Evolutionary conservation across 1,284 basidiomycete species (phyloP), one percentile per base, ranked within the genome.

Genomic region (Ceratobasidium sp.): DNA sequence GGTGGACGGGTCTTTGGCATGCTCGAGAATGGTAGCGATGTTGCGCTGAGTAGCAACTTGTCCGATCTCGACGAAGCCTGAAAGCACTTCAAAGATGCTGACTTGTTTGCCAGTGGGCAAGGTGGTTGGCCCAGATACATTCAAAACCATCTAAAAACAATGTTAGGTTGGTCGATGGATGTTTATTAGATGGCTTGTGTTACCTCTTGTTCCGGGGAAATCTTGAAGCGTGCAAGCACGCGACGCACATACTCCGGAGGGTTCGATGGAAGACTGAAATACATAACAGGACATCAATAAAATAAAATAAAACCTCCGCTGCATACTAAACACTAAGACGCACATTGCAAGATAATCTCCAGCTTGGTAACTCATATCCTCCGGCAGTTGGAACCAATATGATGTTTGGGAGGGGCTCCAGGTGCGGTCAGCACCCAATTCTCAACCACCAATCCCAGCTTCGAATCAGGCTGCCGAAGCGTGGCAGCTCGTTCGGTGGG

Each of bases 1-100:
- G 22, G 47, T 62, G 66, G 76, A 36, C 76, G 64, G 45, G 22
- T 76, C 78, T 44, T 75, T 71, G 11, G 69, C 56, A 45, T 69
- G 51, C 17, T 77, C 75, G 27, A 67, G 64, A 22, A 79, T 74
- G 22, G 63, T 71, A 53, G 77, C 73, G 27, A 80, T 59, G 50
- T 79, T 74, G n/a, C 75, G 75, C 72, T 78, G 69, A 15, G 79
- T 78, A 6, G 78, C 75, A 0, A 79, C 79, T 67, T 80, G 79
- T 15, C 78, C 79, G 27, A 81, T 77, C 73, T 80, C 80, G 63
- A 80, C 77, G 65, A 78, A 80, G 19, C 76, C 74, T 48, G 74
- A 65, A 48, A 75, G 53, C 22, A 75, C 27, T 19, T 75, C 74
- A 15, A 19, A 50, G 11, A 67, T 51, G 65, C 64, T 67, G 22